phyloP scores from a whole-genome alignment of 345 rosid species.

The Pistacia atlantica region DNA sequence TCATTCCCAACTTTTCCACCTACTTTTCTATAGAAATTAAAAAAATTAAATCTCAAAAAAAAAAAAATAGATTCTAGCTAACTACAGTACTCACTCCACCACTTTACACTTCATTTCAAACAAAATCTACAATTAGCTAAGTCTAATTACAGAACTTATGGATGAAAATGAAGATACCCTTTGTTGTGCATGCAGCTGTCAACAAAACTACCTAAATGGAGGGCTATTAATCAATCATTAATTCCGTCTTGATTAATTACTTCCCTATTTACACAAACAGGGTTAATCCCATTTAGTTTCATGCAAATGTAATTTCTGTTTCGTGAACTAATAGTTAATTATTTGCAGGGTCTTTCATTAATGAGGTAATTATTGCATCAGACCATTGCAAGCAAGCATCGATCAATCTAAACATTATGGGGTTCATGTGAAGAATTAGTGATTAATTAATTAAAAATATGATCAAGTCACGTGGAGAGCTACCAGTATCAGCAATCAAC shows the following conservation, averaged over 20 bases:
- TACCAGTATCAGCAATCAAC: slow-evolving; percentile 9
- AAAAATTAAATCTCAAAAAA: no score
- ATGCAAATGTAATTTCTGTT: neutral
- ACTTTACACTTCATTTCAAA: no score
- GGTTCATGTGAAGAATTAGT: slow-evolving; percentile 28
- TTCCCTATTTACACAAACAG: neutral
- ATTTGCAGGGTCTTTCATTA: neutral
- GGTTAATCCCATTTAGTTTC: no score
- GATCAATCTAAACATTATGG: no score
- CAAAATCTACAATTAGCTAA: no score
- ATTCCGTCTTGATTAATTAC: no score
- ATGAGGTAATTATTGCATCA: slow-evolving; percentile 39
- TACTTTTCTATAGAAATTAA: slow-evolving; percentile 19
- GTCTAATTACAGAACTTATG: neutral
- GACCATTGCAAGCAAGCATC: slow-evolving; percentile 34
- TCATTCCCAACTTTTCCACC: slow-evolving; percentile 38
- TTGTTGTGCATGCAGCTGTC: neutral
- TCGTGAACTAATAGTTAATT: neutral
- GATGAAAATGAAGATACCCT: neutral
- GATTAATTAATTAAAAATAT: no score
- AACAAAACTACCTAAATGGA: neutral
- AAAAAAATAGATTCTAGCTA: no score
- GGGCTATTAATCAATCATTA: no score
- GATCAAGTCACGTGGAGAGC: no score
- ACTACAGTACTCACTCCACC: no score